phyloP scores from a whole-genome alignment of 164 flowering plant genomes.

The Chimonanthus praecox region DNA sequence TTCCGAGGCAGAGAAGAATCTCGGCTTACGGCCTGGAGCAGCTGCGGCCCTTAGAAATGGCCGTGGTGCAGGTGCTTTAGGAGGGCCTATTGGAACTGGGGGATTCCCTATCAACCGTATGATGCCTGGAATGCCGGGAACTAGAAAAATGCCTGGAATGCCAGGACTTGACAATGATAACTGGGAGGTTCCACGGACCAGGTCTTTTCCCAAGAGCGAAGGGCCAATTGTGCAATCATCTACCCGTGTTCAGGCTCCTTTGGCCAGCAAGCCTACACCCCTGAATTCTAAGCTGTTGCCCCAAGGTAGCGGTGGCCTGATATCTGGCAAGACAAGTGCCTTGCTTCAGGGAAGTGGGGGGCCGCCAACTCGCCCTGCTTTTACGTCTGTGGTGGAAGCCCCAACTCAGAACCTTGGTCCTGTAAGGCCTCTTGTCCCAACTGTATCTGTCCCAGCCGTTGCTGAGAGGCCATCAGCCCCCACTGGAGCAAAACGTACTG shows the following conservation, averaged over 20 bases:
- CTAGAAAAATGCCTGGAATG: slow-evolving; percentile 88
- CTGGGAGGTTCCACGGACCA: slow-evolving; percentile 77
- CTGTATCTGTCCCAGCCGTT: slow-evolving; percentile 19
- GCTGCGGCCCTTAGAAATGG: slow-evolving; percentile 66
- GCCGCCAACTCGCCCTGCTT: slow-evolving; percentile 29
- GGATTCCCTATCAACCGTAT: slow-evolving; percentile 63
- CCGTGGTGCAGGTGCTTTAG: slow-evolving; percentile 43
- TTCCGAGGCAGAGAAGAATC: slow-evolving; percentile 83
- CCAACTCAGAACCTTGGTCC: slow-evolving; percentile 21
- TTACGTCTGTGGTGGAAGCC: slow-evolving; percentile 28
- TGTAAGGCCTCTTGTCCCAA: slow-evolving; percentile 23
- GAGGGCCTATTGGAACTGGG: slow-evolving; percentile 38
- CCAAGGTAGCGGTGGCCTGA: slow-evolving; percentile 63
- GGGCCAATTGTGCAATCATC: slow-evolving; percentile 9
- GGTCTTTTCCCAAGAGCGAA: slow-evolving; percentile 59
- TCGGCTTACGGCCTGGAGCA: slow-evolving; percentile 91
- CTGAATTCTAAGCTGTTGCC: slow-evolving; percentile 62
- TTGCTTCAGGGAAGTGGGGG: slow-evolving; percentile 54
- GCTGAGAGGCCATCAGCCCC: slow-evolving; percentile 34
- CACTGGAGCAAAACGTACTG: slow-evolving; percentile 29
- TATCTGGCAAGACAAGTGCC: slow-evolving; percentile 65
- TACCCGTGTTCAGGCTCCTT: slow-evolving; percentile 46
- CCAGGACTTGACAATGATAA: slow-evolving; percentile 78
- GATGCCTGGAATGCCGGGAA: slow-evolving; percentile 99
- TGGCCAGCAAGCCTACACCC: slow-evolving; percentile 35